phyloP scores from a whole-genome alignment of 2,329 filamentous ascomycete species.

The Hymenotorrendiella dingleyae region DNA sequence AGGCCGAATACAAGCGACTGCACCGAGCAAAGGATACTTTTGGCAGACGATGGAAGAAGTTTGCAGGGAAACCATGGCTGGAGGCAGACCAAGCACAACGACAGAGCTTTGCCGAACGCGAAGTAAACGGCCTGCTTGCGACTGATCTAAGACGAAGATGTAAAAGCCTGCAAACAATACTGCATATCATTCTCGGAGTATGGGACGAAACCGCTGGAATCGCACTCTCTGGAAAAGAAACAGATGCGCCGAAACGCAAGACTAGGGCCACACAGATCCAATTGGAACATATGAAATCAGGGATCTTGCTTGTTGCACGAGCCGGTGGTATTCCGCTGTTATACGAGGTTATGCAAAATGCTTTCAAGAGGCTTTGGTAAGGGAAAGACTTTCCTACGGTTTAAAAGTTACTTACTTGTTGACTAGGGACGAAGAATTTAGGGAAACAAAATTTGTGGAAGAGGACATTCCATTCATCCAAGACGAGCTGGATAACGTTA shows the following conservation, averaged over 20 bases:
- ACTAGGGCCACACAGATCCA: constrained; percentile 49
- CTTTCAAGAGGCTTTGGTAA: constrained; percentile 31
- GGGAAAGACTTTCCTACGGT: too few species aligned
- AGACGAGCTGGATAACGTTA: constrained; percentile 56
- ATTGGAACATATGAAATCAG: constrained; percentile 52
- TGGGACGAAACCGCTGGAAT: constrained; percentile 63
- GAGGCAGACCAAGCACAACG: constrained; percentile 52
- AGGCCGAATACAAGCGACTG: constrained; percentile 77
- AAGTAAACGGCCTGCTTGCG: constrained; percentile 41
- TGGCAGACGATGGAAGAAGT: constrained; percentile 64
- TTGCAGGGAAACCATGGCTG: constrained; percentile 55
- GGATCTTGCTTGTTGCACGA: constrained; percentile 45
- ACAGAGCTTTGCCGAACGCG: constrained; percentile 49
- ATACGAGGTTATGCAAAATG: constrained; percentile 28
- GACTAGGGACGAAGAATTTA: constrained; percentile 32
- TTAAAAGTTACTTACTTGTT: too few species aligned
- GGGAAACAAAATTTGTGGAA: constrained; percentile 26
- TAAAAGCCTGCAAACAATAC: constrained; percentile 49
- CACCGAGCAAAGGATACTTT: constrained; percentile 71
- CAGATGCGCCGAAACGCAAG: constrained; percentile 38
- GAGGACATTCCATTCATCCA: constrained; percentile 35
- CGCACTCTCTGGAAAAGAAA: constrained; percentile 33
- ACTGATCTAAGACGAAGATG: constrained; percentile 44
- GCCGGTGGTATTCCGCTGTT: constrained; percentile 33
- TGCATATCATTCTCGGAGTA: constrained; percentile 60